Conservation (phyloP, 768 basidiomycete genomes). For the Rhodosporidiobolus sp. region DNA sequence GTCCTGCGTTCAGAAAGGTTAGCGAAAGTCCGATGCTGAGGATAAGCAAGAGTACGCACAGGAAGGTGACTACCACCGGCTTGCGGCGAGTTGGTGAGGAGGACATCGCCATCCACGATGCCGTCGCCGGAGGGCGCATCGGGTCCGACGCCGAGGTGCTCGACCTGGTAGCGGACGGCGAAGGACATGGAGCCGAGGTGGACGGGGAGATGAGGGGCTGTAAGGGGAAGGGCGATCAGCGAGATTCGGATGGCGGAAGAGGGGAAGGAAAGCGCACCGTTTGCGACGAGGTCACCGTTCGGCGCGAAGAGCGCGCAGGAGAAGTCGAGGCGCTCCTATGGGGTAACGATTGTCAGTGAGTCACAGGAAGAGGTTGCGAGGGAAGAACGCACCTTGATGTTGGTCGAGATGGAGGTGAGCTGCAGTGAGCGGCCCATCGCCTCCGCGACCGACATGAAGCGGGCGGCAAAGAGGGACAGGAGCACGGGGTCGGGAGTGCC, state of each 20-base stretch:
- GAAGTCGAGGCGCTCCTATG: slow-evolving; percentile 82
- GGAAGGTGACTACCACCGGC: slow-evolving; percentile 58
- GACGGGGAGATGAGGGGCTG: slow-evolving; percentile 37
- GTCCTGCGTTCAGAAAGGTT: slow-evolving; percentile 57
- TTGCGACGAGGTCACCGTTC: slow-evolving; percentile 90
- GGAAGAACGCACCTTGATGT: neutral
- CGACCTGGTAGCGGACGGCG: slow-evolving; percentile 46
- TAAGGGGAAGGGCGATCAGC: neutral
- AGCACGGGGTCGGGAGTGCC: slow-evolving; percentile 69
- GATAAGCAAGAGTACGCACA: too few species aligned
- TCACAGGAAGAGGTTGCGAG: neutral
- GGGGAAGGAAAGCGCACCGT: slow-evolving; percentile 47
- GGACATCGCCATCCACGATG: slow-evolving; percentile 83
- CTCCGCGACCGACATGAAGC: slow-evolving; percentile 81
- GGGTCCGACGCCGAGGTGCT: slow-evolving; percentile 13
- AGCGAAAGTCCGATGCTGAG: too few species aligned
- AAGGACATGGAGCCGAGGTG: slow-evolving; percentile 44
- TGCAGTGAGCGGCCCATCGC: slow-evolving; percentile 6
- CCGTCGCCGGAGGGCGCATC: slow-evolving; percentile 51
- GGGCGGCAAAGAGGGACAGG: slow-evolving; percentile 86
- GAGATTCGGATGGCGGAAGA: neutral
- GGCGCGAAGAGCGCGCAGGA: slow-evolving; percentile 92
- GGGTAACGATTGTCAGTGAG: neutral
- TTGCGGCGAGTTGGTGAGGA: slow-evolving; percentile 86
- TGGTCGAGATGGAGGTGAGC: slow-evolving; percentile 9